Evolutionary conservation across 306 rosid genomes (phyloP).

Genomic region (Crotalaria pallida): DNA sequence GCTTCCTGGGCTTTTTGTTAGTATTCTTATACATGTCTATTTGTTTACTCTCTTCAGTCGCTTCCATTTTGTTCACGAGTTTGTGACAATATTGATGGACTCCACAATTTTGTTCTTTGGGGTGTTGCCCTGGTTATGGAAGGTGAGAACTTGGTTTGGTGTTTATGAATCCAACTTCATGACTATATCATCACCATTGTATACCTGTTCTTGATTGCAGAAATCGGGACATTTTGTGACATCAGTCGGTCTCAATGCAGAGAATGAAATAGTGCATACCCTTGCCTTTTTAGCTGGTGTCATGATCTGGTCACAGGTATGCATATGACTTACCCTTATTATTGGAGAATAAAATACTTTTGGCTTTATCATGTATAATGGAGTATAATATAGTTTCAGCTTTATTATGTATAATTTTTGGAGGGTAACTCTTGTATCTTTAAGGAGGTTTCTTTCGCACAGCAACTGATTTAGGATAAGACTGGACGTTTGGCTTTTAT

Average conservation of each 20-base stretch:
- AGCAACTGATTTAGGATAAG: not conserved
- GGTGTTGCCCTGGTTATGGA: slow-evolving; percentile 95
- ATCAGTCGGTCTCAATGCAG: slow-evolving; percentile 65
- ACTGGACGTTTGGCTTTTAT: too few species aligned
- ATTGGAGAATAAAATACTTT: slow-evolving; percentile 11
- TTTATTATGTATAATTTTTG: too few species aligned
- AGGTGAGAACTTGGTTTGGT: slow-evolving; percentile 49
- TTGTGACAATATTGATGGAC: slow-evolving; percentile 81
- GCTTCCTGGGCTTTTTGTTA: not conserved
- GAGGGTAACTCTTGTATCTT: not conserved
- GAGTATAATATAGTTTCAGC: not conserved
- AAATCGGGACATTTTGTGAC: slow-evolving; percentile 66
- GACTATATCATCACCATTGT: slow-evolving; percentile 5
- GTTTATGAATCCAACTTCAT: slow-evolving; percentile 3
- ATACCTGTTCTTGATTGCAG: slow-evolving; percentile 45
- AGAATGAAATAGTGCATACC: slow-evolving; percentile 88
- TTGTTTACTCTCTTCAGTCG: slow-evolving; percentile 49
- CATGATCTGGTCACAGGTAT: slow-evolving; percentile 92
- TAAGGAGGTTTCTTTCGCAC: not conserved
- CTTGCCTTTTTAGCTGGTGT: slow-evolving; percentile 77
- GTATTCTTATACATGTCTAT: not conserved
- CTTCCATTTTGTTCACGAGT: slow-evolving; percentile 88
- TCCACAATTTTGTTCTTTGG: slow-evolving; percentile 72
- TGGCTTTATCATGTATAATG: not conserved
- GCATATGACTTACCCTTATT: slow-evolving; percentile 14